A percentile compares a stretch with the other conserved stretches of the same genome.
These are phyloP conservation scores for Eimeria necatrix DNA, from an alignment of 169 alveolate genomes.

Conservation along the genomic window DNA sequence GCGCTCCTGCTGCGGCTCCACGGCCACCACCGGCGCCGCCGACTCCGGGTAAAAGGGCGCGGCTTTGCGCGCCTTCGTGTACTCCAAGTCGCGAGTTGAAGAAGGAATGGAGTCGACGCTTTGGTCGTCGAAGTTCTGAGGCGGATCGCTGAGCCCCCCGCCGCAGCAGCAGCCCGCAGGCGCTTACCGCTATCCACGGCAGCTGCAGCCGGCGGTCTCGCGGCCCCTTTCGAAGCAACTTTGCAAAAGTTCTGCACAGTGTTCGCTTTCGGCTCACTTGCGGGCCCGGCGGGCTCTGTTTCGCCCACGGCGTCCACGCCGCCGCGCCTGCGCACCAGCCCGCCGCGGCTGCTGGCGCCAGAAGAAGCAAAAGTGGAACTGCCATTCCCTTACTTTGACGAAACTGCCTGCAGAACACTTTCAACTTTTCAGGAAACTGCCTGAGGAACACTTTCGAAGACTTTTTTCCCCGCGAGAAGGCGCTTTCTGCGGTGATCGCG, in stretches of 20 bases:
- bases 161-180: not conserved
- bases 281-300: constrained; percentile 1
- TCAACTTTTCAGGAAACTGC: too few species aligned
- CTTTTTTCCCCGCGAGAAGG: too few species aligned
- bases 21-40: constrained; percentile 61
- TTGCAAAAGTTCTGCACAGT: not conserved
- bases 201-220: constrained; percentile 45
- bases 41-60: constrained; percentile 73
- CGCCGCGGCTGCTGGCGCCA: constrained; percentile 53
- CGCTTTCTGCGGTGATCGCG: too few species aligned
- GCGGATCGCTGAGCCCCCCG: not conserved
- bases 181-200: constrained; percentile 62
- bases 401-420: too few species aligned
- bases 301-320: constrained; percentile 59
- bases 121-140: constrained; percentile 78
- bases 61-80: constrained; percentile 60
- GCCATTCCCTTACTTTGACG: too few species aligned
- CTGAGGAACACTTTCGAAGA: too few species aligned
- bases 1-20: constrained; percentile 66
- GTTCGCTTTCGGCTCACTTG: constrained; percentile 20
- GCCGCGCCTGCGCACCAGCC: constrained; percentile 62
- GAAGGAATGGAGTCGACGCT: constrained; percentile 65
- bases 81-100: constrained; percentile 70
- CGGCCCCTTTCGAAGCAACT: not conserved
- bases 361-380: too few species aligned